phyloP scores from a whole-genome alignment of 345 rosid species.

The Adansonia digitata region DNA sequence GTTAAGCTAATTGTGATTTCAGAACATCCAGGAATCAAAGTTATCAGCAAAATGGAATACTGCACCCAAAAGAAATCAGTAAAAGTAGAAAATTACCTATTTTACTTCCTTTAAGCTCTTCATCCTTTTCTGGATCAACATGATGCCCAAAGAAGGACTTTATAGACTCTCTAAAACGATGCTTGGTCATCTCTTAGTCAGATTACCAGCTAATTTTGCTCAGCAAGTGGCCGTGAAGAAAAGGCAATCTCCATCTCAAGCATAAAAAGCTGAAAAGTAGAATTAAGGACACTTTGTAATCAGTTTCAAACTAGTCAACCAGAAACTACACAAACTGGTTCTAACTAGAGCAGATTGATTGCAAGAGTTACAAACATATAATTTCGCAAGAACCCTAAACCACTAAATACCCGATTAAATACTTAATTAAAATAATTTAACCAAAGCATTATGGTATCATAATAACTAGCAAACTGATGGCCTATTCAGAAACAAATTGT shows the following conservation, averaged over 20 bases:
- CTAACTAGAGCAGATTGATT: background rate
- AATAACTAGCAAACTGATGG: background rate
- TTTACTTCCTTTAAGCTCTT: slow-evolving; percentile 68
- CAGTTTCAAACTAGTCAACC: slow-evolving; percentile 17
- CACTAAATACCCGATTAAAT: background rate
- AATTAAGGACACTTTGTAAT: slow-evolving; percentile 1
- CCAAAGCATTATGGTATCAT: background rate
- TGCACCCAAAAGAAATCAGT: background rate
- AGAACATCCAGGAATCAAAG: background rate
- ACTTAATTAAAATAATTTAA: background rate
- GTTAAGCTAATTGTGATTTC: background rate
- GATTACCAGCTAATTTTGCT: slow-evolving; percentile 12
- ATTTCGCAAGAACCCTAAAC: background rate
- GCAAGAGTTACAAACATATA: background rate
- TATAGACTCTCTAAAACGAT: slow-evolving; percentile 48
- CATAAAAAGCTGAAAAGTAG: slow-evolving; percentile 18
- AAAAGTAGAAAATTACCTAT: slow-evolving; percentile 39
- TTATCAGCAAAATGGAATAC: background rate
- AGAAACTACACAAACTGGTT: slow-evolving; percentile 11
- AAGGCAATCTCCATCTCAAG: slow-evolving; percentile 24
- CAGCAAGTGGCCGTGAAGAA: slow-evolving; percentile 8
- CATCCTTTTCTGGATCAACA: slow-evolving; percentile 62
- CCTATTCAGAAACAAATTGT: background rate
- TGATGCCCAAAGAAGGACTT: slow-evolving; percentile 31
- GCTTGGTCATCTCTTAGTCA: slow-evolving; percentile 58